These are phyloP conservation scores for Leonotis leonurus DNA, from an alignment of 257 asterid species.

Conservation along the genomic window DNA sequence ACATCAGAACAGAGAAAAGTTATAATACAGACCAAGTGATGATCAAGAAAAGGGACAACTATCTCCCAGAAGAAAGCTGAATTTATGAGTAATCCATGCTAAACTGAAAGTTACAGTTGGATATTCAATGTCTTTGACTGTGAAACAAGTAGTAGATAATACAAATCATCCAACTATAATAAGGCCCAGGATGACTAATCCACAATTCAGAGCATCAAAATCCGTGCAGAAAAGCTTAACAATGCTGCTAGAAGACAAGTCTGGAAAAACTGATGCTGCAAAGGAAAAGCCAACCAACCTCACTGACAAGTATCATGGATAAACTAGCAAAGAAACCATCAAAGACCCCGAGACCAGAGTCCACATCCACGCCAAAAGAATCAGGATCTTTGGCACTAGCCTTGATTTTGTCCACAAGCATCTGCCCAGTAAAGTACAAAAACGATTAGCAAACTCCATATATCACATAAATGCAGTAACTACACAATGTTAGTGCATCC, in stretches of 20 bases:
- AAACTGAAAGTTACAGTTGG: constrained; percentile 1
- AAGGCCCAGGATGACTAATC: background rate
- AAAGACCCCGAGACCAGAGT: constrained; percentile 75
- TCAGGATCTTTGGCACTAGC: constrained; percentile 37
- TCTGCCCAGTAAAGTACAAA: constrained; percentile 30
- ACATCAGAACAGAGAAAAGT: constrained; percentile 6
- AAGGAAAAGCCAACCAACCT: constrained; percentile 43
- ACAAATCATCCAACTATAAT: background rate
- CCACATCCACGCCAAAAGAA: constrained; percentile 42
- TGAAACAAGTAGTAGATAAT: constrained; percentile 4
- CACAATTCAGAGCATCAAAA: background rate
- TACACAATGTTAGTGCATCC: background rate
- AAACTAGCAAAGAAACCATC: constrained; percentile 92
- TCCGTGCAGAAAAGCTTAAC: background rate
- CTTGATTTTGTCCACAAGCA: constrained; percentile 58
- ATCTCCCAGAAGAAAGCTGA: background rate
- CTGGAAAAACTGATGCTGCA: background rate
- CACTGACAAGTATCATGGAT: constrained; percentile 89
- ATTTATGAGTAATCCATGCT: background rate
- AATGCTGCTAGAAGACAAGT: background rate
- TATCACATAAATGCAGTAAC: background rate
- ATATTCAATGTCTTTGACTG: background rate
- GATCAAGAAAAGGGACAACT: constrained; percentile 3
- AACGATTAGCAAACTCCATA: background rate
- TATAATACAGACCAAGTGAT: constrained; percentile 3